phyloP scores from a whole-genome alignment of 1,284 basidiomycete species.

The Pseudozyma sp. region DNA sequence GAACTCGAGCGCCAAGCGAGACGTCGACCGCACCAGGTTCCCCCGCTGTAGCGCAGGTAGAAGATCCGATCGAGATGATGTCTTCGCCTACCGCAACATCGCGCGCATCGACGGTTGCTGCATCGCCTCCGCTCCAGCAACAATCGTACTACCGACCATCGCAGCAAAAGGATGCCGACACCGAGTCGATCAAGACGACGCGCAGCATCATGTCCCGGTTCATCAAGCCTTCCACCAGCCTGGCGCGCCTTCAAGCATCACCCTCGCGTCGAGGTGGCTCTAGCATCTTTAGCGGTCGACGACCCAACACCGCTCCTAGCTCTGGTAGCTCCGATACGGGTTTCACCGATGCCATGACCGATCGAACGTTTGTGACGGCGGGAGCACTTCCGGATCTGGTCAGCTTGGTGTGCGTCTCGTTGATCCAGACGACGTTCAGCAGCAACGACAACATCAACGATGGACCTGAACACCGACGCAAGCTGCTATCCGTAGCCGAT shows the following conservation, averaged over 20 bases:
- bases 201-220: slow-evolving; percentile 49
- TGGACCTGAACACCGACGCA: slow-evolving; percentile 51
- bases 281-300: slow-evolving; percentile 46
- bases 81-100: slow-evolving; percentile 9
- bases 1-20: slow-evolving; percentile 37
- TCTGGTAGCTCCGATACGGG: slow-evolving; percentile 47
- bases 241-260: slow-evolving; percentile 25
- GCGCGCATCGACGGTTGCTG: slow-evolving; percentile 7
- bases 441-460: slow-evolving; percentile 58
- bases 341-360: slow-evolving; percentile 39
- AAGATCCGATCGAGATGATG: slow-evolving; percentile 44
- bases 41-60: slow-evolving; percentile 25
- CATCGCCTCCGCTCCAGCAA: slow-evolving; percentile 9
- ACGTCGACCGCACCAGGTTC: slow-evolving; percentile 39
- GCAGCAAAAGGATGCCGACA: slow-evolving; percentile 14
- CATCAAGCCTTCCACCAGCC: slow-evolving; percentile 38
- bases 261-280: slow-evolving; percentile 31
- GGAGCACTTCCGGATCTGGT: slow-evolving; percentile 48
- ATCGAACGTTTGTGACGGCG: slow-evolving; percentile 31
- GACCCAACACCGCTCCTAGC: slow-evolving; percentile 56
- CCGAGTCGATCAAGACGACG: slow-evolving; percentile 48
- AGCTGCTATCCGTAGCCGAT: slow-evolving; percentile 58
- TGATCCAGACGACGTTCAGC: slow-evolving; percentile 62
- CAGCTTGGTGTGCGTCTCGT: slow-evolving; percentile 54
- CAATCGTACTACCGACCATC: slow-evolving; percentile 6